These are phyloP conservation scores for Penicillium italicum DNA, from an alignment of 2,329 filamentous ascomycete species.

Conservation along the genomic window DNA sequence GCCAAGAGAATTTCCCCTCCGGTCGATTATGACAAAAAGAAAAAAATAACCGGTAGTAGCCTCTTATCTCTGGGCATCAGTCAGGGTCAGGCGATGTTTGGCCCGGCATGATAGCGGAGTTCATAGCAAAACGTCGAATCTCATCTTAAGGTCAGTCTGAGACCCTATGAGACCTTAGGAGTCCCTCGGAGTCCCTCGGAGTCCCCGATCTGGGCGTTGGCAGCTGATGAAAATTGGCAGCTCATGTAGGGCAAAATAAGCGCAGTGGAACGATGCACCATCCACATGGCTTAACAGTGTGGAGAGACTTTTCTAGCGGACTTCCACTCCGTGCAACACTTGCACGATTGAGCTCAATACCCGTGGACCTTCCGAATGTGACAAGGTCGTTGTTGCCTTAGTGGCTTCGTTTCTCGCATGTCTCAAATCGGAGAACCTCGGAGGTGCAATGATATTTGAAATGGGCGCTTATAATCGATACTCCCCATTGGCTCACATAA, in stretches of 20 bases:
- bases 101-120: not conserved
- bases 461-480: not conserved
- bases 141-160: too few species aligned
- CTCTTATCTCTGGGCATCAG: not conserved
- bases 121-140: too few species aligned
- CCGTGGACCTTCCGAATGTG: not conserved
- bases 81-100: not conserved
- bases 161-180: not conserved
- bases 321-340: not conserved
- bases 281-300: not conserved
- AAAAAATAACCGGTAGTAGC: not conserved
- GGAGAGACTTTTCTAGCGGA: not conserved
- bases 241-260: not conserved
- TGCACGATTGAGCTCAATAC: not conserved
- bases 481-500: not conserved
- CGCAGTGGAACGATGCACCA: not conserved
- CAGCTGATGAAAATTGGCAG: not conserved
- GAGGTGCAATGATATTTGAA: not conserved
- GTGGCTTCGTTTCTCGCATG: not conserved
- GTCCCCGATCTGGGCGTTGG: not conserved
- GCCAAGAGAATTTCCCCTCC: too few species aligned
- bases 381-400: not conserved
- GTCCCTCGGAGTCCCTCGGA: not conserved
- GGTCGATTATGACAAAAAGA: not conserved
- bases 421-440: conserved; percentile 1